Base-by-base conservation (phyloP, 1,284 basidiomycete species). In the Malassezia japonica region DNA sequence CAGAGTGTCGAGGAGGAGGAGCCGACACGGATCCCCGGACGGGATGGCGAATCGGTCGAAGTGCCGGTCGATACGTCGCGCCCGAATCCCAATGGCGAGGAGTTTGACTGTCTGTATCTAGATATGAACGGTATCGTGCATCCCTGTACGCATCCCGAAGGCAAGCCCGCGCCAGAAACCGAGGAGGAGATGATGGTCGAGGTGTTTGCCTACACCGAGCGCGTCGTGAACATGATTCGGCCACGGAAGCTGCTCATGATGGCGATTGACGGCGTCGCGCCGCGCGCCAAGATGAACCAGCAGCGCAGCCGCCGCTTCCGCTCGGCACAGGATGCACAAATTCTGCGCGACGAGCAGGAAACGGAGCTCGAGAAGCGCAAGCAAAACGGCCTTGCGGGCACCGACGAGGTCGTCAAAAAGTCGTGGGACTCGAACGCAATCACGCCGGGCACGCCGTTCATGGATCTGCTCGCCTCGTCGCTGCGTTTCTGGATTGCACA, bases 101-200 rank as follows among this genome's bases (percentile, higher is more conserved):
- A 99, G 76, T 90, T 92, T 60, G 94, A 98, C 76, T 90, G 88
- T 72, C 77, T 99, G 43, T 99, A 99, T 74, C 78, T 96, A 60
- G 64, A 74, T 53, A 73, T 73, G 71, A 73, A 73, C 34, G 71
- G 71, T 40, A 73, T 78, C 56, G 91, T 96, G 21, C 92, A 98
- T 76, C 92, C 92, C 6, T 96, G 92, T 81, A 96, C 92, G 0
- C 92, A 96, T 74, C 92, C 92, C 0, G 92, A 96, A 74, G 91
- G 90, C 65, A 89, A 86, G 55, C 67, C 68, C 1, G 83, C 94
- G 1, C 94, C 94, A 0, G 87, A 94, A 74, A 95, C 90, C 2
- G 94, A 99, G 74, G 87, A 90, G 72, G 91, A 96, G 52, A 99
- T 99, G 94, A 98, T 99, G 94, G 71, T 87, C 20, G 94, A 96